Evolutionary conservation across 2,329 filamentous ascomycete genomes (phyloP).

Genomic region (Graphilbum fragrans): DNA sequence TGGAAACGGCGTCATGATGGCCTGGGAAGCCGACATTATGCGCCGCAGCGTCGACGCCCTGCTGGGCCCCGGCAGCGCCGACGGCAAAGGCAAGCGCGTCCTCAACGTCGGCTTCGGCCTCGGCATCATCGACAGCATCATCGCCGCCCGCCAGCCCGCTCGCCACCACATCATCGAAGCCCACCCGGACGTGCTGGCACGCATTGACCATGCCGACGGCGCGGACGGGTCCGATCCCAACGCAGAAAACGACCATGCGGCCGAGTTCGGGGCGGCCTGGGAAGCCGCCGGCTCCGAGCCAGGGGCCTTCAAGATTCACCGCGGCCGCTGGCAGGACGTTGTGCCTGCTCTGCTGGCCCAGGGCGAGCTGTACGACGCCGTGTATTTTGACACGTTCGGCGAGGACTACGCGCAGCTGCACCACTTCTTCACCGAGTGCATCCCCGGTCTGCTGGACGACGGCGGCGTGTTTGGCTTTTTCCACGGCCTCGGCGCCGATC

Average conservation of each 20-base stretch:
- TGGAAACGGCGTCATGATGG: conserved; percentile 86
- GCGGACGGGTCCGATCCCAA: conserved; percentile 30
- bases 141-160: conserved; percentile 54
- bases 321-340: conserved; percentile 72
- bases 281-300: conserved; percentile 41
- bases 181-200: conserved; percentile 62
- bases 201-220: conserved; percentile 36
- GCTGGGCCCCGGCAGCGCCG: conserved; percentile 31
- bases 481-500: conserved; percentile 83
- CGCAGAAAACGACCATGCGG: conserved; percentile 23
- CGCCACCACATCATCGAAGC: conserved; percentile 80
- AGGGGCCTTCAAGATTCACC: conserved; percentile 61
- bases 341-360: conserved; percentile 54
- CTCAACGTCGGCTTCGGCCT: conserved; percentile 86
- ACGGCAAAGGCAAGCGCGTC: conserved; percentile 46
- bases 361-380: conserved; percentile 66
- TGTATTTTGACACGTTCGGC: conserved; percentile 97
- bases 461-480: conserved; percentile 75
- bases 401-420: conserved; percentile 82
- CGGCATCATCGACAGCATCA: conserved; percentile 74
- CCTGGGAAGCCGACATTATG: conserved; percentile 86
- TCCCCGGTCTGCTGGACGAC: conserved; percentile 65
- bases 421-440: conserved; percentile 76
- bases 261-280: conserved; percentile 40
- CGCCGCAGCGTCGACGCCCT: conserved; percentile 59